Evolutionary conservation across 2,329 filamentous ascomycete genomes (phyloP).

Genomic region (Cladosporium sp.): DNA sequence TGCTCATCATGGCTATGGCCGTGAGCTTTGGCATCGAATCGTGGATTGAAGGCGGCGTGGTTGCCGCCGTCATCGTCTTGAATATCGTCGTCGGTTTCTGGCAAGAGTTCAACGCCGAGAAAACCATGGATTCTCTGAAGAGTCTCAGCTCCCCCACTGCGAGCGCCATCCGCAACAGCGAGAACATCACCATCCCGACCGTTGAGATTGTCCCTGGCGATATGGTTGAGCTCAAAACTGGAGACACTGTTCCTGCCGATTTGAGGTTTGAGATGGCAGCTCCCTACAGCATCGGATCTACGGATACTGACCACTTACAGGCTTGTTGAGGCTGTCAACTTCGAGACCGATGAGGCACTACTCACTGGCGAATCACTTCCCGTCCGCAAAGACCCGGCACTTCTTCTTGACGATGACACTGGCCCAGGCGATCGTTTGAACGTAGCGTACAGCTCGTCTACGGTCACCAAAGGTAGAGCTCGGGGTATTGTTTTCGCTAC

Average conservation of each 20-base stretch:
- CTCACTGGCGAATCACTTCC: slow-evolving; percentile 75
- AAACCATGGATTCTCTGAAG: slow-evolving; percentile 53
- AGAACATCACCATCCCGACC: slow-evolving; percentile 44
- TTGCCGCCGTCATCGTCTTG: slow-evolving; percentile 48
- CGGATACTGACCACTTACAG: slow-evolving; percentile 29
- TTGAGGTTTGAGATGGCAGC: slow-evolving; percentile 58
- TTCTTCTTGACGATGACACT: slow-evolving; percentile 54
- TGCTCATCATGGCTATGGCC: slow-evolving; percentile 51
- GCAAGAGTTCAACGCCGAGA: slow-evolving; percentile 52
- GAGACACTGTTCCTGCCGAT: slow-evolving; percentile 54
- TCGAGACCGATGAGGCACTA: slow-evolving; percentile 70
- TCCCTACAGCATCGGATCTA: neutral
- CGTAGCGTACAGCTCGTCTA: slow-evolving; percentile 70
- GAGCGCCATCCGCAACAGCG: slow-evolving; percentile 49
- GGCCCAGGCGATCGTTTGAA: slow-evolving; percentile 70
- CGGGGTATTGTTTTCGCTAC: slow-evolving; percentile 69
- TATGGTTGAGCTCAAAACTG: slow-evolving; percentile 50
- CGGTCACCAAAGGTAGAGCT: slow-evolving; percentile 70
- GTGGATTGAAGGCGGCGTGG: slow-evolving; percentile 52
- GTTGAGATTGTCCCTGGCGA: slow-evolving; percentile 52
- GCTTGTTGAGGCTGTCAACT: slow-evolving; percentile 55
- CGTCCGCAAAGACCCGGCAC: slow-evolving; percentile 64
- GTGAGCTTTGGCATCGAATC: slow-evolving; percentile 51
- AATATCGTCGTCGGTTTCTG: slow-evolving; percentile 52
- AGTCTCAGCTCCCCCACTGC: slow-evolving; percentile 52